Percentiles rank a stretch among this genome's conserved stretches.
Evolutionary conservation across 129 eudicot species (phyloP).

Genomic region (Cynara cardunculus): DNA sequence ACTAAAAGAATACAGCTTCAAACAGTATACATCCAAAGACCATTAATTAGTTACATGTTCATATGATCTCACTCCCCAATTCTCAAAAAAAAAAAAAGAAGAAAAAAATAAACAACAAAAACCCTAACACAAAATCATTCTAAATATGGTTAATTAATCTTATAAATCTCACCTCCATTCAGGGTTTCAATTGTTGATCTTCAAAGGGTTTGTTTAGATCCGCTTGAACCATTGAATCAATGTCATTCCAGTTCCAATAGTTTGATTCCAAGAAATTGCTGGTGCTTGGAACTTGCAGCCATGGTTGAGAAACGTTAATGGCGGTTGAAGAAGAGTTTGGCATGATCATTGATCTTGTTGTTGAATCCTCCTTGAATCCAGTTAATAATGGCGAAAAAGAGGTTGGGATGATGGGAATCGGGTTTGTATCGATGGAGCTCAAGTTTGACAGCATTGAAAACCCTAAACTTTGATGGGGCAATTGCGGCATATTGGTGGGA

Average conservation of each 20-base stretch:
- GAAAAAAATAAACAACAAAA: background rate
- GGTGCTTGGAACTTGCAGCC: conserved; percentile 39
- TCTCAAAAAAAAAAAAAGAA: background rate
- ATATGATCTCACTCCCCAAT: background rate
- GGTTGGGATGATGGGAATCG: conserved; percentile 18
- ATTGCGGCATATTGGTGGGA: conserved; percentile 12
- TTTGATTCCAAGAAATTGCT: conserved; percentile 33
- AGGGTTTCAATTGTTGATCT: conserved; percentile 47
- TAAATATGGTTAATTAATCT: conserved; percentile 20
- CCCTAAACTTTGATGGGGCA: conserved; percentile 36
- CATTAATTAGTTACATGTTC: conserved; percentile 16
- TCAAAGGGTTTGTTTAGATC: conserved; percentile 73
- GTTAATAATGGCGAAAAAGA: conserved; percentile 27
- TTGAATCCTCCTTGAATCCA: conserved; percentile 41
- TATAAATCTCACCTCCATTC: conserved; percentile 1
- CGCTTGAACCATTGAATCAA: conserved; percentile 45
- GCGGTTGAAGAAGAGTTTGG: conserved; percentile 10
- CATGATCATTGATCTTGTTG: conserved; percentile 15
- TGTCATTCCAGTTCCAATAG: conserved; percentile 79
- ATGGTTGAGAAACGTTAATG: conserved; percentile 22
- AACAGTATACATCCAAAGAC: conserved; percentile 30
- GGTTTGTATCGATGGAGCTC: conserved; percentile 32
- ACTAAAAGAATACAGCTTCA: conserved; percentile 51
- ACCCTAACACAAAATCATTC: conserved; percentile 13
- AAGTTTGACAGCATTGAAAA: conserved; percentile 43